A percentile compares a stretch with the other conserved stretches of the same genome.
phyloP scores from a whole-genome alignment of 2,329 filamentous ascomycete species.

The Rhinocladiella mackenziei region DNA sequence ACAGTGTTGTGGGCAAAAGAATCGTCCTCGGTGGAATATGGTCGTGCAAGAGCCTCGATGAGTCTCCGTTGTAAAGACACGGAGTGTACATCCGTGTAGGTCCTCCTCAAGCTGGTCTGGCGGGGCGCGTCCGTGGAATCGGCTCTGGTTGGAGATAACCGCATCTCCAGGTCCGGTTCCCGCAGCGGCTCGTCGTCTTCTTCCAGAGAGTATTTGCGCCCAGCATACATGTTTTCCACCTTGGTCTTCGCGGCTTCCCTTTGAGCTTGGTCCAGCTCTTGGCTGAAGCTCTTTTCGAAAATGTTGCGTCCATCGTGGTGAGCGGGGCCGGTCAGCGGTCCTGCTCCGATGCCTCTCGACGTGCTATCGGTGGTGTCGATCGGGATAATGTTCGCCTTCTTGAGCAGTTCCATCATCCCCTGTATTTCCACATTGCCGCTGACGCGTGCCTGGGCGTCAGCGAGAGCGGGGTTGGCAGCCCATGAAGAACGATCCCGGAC shows the following conservation, averaged over 20 bases:
- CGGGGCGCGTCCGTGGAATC: constrained; percentile 43
- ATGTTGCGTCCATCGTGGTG: constrained; percentile 69
- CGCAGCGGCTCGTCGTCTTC: constrained; percentile 19
- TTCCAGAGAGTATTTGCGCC: constrained; percentile 21
- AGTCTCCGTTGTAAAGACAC: constrained; percentile 75
- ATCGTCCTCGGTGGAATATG: constrained; percentile 60
- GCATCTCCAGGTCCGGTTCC: constrained; percentile 24
- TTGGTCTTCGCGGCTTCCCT: constrained; percentile 29
- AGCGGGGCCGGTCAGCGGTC: constrained; percentile 77
- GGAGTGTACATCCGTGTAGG: constrained; percentile 76
- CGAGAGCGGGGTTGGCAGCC: constrained; percentile 69
- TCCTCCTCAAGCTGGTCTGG: constrained; percentile 72
- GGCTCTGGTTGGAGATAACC: constrained; percentile 20
- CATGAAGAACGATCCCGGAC: constrained; percentile 90
- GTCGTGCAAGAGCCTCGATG: constrained; percentile 78
- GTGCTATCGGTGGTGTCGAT: constrained; percentile 53
- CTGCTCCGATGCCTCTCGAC: constrained; percentile 45
- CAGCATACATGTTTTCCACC: constrained; percentile 6
- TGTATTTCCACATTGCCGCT: constrained; percentile 82
- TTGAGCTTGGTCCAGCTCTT: constrained; percentile 44
- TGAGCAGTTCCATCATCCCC: constrained; percentile 82
- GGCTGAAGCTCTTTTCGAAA: constrained; percentile 77
- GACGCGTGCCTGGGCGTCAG: constrained; percentile 75
- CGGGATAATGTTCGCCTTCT: constrained; percentile 73
- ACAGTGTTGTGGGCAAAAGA: constrained; percentile 40